Base-by-base conservation (phyloP, 2,329 filamentous ascomycete species). In the Ophiostoma tasmaniense region DNA sequence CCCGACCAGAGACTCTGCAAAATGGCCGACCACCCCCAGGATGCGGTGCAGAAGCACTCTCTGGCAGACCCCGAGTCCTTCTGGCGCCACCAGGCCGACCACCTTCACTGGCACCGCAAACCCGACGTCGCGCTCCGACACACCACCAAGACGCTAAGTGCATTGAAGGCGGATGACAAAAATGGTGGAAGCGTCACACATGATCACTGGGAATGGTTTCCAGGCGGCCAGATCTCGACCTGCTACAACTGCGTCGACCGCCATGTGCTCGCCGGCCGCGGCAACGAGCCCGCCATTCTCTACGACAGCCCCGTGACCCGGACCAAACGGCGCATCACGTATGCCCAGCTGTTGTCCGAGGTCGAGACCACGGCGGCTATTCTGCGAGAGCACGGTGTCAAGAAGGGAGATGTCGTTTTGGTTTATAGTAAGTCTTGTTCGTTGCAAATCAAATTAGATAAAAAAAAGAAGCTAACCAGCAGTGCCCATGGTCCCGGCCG, bases 401-500 rank as follows among this genome's bases (percentile, higher is more conserved):
- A 83, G 73, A 92, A 86, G 78, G 93, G 93, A 1, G 91, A 97
- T 80, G 90, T 95, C 0, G 92, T 97, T 6, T 84, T 97, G 72
- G 86, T 97, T 35, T 98, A 97, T 78, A 97, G 61, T 64, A 13
- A 1, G 61, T 22, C 20, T 10, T 39, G 11, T 14, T 33, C n/a
- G 5, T 30, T 4, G 1, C 52, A 6, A 59, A n/a, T n/a, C n/a
- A 17, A 13, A 17, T 17, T 8, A 30, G n/a, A n/a, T n/a, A n/a
- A n/a, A n/a, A n/a, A n/a, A n/a, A n/a, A n/a, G n/a, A n/a, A 30
- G 55, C 59, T 64, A n/a, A 64, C 59, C 17, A 22, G 30, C 30
- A 64, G 61, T 97, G 93, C 93, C 93, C 68, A 97, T 97, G 93
- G 92, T 97, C 61, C 93, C 94, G 0, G 89, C 92, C 0, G 91